These are phyloP conservation scores for Alternaria sp. DNA, from an alignment of 2,329 filamentous ascomycete species.

Conservation along the genomic window DNA sequence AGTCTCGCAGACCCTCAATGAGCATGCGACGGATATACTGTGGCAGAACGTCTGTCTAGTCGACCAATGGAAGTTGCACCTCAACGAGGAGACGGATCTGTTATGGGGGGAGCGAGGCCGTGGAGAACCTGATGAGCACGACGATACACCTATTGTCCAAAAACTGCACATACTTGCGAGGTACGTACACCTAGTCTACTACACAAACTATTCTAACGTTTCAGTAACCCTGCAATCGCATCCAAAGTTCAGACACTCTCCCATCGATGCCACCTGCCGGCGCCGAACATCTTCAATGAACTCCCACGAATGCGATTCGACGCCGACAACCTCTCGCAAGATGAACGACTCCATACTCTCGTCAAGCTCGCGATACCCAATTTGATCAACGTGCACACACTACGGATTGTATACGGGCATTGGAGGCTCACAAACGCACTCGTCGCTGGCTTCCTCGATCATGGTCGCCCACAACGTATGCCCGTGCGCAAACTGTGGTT, in stretches of 20 bases:
- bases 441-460: constrained; percentile 53
- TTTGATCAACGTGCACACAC: constrained; percentile 55
- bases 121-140: constrained; percentile 40
- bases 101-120: constrained; percentile 23
- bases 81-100: constrained; percentile 22
- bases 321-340: constrained; percentile 51
- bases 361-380: constrained; percentile 51
- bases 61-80: constrained; percentile 49
- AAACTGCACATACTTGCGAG: constrained; percentile 55
- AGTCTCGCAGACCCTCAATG: constrained; percentile 48
- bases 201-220: constrained; percentile 15
- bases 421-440: constrained; percentile 52
- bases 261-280: constrained; percentile 58
- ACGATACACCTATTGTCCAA: constrained; percentile 55
- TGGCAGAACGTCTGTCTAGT: constrained; percentile 55
- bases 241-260: constrained; percentile 55
- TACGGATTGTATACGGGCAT: constrained; percentile 57
- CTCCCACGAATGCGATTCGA: constrained; percentile 54
- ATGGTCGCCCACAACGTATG: constrained; percentile 32
- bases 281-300: constrained; percentile 56
- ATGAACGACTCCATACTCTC: constrained; percentile 52
- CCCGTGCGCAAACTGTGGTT: constrained; percentile 56
- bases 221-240: constrained; percentile 53
- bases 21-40: constrained; percentile 48
- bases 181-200: constrained; percentile 29